Evolutionary conservation across 805 yeast species (phyloP), one percentile per base, ranked within the genome.

Genomic region (Saccharomycopsis javanensis): DNA sequence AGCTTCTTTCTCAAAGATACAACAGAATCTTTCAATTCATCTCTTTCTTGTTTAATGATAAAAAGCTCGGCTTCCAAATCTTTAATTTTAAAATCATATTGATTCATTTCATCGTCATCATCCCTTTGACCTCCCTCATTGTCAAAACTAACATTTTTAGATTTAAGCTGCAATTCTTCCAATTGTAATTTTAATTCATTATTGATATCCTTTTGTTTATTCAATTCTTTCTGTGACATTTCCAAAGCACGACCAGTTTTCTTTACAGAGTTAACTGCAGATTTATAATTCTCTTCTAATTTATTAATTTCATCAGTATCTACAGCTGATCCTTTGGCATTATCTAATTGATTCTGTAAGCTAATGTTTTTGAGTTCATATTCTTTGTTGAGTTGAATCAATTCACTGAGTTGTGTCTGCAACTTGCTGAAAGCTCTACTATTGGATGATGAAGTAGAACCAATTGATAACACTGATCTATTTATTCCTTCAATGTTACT

Each of bases 51-150:
- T 64, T 82, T 83, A 62, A 85, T 78, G 57, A 89, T 86, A 64
- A 79, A 85, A 62, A 89, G 73, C 67, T 88, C 96, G 3, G 96
- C 96, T 65, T 88, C 87, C 64, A 89, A 72, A 64, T 89, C 96
- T 64, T 86, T 82, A 50, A 89, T 78, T 69, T 84, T 86, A 73
- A 88, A 76, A 61, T 82, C 86, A 65, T 79, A 86, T 62, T 85
- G 89, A 38, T 66, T 72, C 50, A 65, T 72, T 18, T 65, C 69
- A 8, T 65, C 65, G n/a, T 65, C 70, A 30, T 67, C 69, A 18
- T 65, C 67, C 28, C 67, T 71, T n/a, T 63, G 69, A 10, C 61
- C 70, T 4, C 61, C 67, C 23, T 63, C 65, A 57, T 65, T 67
- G 63, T 61, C 31, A 67, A 65, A 56, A 6, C 55, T 55, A 23